phyloP scores from a whole-genome alignment of 495 filamentous ascomycete genomes.

The Aspergillus panamensis region DNA sequence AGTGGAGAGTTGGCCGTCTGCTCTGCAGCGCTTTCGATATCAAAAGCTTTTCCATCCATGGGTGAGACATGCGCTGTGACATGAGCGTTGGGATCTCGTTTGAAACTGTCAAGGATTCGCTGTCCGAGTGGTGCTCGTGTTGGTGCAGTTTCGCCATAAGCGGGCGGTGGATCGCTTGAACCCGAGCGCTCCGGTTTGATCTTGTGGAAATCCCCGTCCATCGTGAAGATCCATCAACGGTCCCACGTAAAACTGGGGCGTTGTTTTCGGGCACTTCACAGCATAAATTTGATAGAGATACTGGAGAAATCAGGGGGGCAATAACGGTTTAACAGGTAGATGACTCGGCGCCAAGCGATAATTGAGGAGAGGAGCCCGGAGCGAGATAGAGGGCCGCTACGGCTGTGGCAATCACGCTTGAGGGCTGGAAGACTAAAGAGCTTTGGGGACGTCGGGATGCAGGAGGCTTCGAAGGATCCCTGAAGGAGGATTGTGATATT shows the following conservation, averaged over 20 bases:
- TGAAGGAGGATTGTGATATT: too few relatives aligned
- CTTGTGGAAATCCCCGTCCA: slow-evolving; percentile 40
- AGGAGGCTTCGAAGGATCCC: too few relatives aligned
- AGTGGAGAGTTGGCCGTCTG: slow-evolving; percentile 76
- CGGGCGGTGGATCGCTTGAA: slow-evolving; percentile 27
- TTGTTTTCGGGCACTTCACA: too few relatives aligned
- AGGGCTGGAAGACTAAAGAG: too few relatives aligned
- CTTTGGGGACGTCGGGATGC: too few relatives aligned
- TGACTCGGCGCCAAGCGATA: too few relatives aligned
- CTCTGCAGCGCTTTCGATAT: slow-evolving; percentile 68
- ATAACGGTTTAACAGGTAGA: too few relatives aligned
- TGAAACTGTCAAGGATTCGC: slow-evolving; percentile 74
- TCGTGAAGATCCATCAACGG: slow-evolving; percentile 16
- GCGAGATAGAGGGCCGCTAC: too few relatives aligned
- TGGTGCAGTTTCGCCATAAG: slow-evolving; percentile 40
- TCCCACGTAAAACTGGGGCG: not conserved
- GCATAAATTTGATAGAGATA: too few relatives aligned
- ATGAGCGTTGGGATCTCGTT: slow-evolving; percentile 66
- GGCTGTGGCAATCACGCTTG: too few relatives aligned
- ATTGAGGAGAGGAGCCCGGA: too few relatives aligned
- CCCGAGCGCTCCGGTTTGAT: slow-evolving; percentile 28
- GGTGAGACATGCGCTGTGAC: slow-evolving; percentile 53
- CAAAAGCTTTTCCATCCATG: slow-evolving; percentile 63
- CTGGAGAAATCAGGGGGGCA: too few relatives aligned
- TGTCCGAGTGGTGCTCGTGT: slow-evolving; percentile 34